phyloP scores from a whole-genome alignment of 1,139 yeast species.

The Eremothecium sinecaudum region DNA sequence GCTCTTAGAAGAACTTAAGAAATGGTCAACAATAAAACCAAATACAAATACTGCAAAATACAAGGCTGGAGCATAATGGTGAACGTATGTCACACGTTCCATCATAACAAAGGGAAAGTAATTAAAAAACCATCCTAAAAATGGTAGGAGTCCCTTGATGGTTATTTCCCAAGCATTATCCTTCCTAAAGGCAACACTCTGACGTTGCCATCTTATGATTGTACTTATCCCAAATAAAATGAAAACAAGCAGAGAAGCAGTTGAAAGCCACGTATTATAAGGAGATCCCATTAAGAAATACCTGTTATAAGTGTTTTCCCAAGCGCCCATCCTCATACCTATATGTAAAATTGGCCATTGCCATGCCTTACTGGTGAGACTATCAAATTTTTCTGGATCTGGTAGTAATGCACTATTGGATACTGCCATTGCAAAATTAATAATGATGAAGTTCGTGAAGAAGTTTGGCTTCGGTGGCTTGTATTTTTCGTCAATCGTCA shows the following conservation, averaged over 20 bases:
- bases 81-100: constrained; percentile 80
- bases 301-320: constrained; percentile 41
- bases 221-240: constrained; percentile 34
- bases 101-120: constrained; percentile 63
- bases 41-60: constrained; percentile 64
- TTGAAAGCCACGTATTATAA: constrained; percentile 53
- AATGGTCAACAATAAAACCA: constrained; percentile 48
- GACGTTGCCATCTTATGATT: constrained; percentile 56
- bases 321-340: constrained; percentile 64
- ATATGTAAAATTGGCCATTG: constrained; percentile 62
- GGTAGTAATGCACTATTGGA: constrained; percentile 70
- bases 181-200: constrained; percentile 29
- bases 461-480: constrained; percentile 59
- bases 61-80: constrained; percentile 73
- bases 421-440: constrained; percentile 71
- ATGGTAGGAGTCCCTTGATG: constrained; percentile 53
- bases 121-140: constrained; percentile 64
- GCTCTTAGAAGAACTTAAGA: constrained; percentile 18
- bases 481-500: constrained; percentile 38
- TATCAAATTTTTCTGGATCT: constrained; percentile 58
- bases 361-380: constrained; percentile 65
- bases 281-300: constrained; percentile 63
- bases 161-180: constrained; percentile 30
- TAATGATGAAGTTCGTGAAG: constrained; percentile 58
- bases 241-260: constrained; percentile 31